phyloP scores from a whole-genome alignment of 2,329 filamentous ascomycete species.

The Hymenoscyphus scutula region DNA sequence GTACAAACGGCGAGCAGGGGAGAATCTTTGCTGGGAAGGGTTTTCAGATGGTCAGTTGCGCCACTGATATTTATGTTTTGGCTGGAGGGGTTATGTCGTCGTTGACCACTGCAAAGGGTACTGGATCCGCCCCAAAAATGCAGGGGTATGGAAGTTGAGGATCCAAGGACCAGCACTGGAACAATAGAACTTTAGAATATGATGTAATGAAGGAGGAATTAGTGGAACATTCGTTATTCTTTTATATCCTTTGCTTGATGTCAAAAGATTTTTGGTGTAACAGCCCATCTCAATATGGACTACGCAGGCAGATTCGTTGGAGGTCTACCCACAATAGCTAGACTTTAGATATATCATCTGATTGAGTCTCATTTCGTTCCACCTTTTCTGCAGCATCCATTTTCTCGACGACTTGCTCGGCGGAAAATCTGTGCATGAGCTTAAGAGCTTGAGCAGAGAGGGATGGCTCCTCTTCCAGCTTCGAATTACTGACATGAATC shows the following conservation, averaged over 20 bases:
- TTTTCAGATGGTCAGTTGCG: conserved; percentile 61
- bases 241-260: too few species aligned
- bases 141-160: conserved; percentile 11
- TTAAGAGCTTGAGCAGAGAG: conserved; percentile 51
- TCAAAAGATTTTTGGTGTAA: neutral
- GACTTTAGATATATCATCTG: neutral
- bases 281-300: too few species aligned
- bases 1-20: conserved; percentile 54
- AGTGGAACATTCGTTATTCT: neutral
- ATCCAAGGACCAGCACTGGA: neutral
- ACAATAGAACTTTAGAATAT: neutral
- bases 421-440: conserved; percentile 74
- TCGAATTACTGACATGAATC: conserved; percentile 60
- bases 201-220: neutral
- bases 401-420: conserved; percentile 61
- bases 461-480: conserved; percentile 46
- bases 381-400: conserved; percentile 57
- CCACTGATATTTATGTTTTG: conserved; percentile 54
- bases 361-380: neutral
- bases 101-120: conserved; percentile 47
- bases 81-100: conserved; percentile 46
- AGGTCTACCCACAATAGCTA: neutral
- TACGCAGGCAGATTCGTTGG: too few species aligned
- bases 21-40: conserved; percentile 53
- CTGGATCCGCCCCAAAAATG: conserved; percentile 29